Percentiles rank a stretch among this genome's conserved stretches.
Conservation (phyloP, 768 basidiomycete genomes). For the Flagelloscypha sp. region DNA sequence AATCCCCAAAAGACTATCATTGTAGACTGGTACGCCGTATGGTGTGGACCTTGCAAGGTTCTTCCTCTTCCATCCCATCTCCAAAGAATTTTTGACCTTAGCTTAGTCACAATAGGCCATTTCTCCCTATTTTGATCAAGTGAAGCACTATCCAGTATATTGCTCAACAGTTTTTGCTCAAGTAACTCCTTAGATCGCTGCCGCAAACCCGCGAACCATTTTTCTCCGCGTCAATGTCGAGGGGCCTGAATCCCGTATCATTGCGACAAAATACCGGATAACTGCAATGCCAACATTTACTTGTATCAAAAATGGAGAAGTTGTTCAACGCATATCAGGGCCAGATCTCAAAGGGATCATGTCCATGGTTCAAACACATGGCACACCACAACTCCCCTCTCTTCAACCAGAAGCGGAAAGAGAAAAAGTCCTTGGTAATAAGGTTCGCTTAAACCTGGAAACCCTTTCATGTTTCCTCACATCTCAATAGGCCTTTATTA, state of each 20-base stretch:
- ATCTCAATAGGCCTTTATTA: conserved; percentile 6
- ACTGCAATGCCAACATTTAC: conserved; percentile 16
- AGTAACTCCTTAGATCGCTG: conserved; percentile 8
- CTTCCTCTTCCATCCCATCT: too few species aligned
- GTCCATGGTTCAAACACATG: conserved; percentile 7
- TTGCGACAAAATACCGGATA: conserved; percentile 14
- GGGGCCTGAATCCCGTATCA: conserved; percentile 9
- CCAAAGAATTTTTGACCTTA: neutral
- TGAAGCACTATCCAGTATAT: conserved; percentile 11
- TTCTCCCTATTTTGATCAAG: conserved; percentile 1
- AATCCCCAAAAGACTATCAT: conserved; percentile 9
- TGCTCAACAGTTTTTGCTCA: too few species aligned
- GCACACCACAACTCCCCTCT: conserved; percentile 14
- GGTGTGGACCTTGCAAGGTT: conserved; percentile 16
- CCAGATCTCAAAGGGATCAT: conserved; percentile 13
- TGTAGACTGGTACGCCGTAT: conserved; percentile 12
- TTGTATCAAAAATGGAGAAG: conserved; percentile 12
- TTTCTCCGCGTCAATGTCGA: conserved; percentile 15
- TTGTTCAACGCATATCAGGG: conserved; percentile 12
- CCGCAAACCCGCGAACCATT: conserved; percentile 10
- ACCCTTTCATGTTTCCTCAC: neutral
- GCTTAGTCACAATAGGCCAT: neutral
- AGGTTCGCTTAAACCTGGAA: conserved; percentile 2
- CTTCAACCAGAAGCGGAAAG: conserved; percentile 13
- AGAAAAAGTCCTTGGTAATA: conserved; percentile 13